Base-by-base conservation (phyloP, 139 green algal species). In the Edaphochlamys debaryana region DNA sequence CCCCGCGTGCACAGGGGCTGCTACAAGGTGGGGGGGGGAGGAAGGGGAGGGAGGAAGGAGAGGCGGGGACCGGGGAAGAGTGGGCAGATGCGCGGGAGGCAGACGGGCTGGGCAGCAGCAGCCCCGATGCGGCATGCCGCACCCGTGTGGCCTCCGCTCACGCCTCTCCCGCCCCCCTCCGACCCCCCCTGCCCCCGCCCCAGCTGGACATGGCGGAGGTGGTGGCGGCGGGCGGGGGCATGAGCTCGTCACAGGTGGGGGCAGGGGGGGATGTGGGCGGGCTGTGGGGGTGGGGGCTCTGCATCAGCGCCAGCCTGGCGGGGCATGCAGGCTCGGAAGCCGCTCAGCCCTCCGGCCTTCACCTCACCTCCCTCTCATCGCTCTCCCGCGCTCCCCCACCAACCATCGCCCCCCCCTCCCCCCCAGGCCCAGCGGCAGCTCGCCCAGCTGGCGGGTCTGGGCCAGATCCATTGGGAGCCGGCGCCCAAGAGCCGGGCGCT, bases 381-480 rank as follows among this genome's bases (percentile, higher is more conserved):
- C n/a, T 34, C 41, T 19, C 23, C 29, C 6, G 25, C 56, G 72
- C 34, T 4, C 15, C 23, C 48, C 17, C 34, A 37, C 45, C 38
- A 42, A 36, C 23, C n/a, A 2, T 34, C 32, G 29, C 34, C n/a
- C 45, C 0, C 52, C 22, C 60, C 73, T 7, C 71, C 56, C 36
- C 23, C 60, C 41, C 79, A 89, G 84, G 80, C 90, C 13, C 25
- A 93, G 77, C 58, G 67, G 58, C 85, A 94, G 69, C 84, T 96
- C 68, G 45, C 85, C 27, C 80, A 79, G 50, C 86, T 97, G 41
- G 93, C 94, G 17, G 45, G 67, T 0, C 34, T 52, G 37, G 66
- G 89, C 0, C 87, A 94, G 80, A 89, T 98, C 34, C 85, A 88
- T 17, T 95, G 95, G 82, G 89, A 95, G 86, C 84, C 80, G 68